Percentiles rank a stretch among this genome's conserved stretches.
These are phyloP conservation scores for Aleurites moluccanus DNA, from an alignment of 441 rosid species.

Conservation along the genomic window DNA sequence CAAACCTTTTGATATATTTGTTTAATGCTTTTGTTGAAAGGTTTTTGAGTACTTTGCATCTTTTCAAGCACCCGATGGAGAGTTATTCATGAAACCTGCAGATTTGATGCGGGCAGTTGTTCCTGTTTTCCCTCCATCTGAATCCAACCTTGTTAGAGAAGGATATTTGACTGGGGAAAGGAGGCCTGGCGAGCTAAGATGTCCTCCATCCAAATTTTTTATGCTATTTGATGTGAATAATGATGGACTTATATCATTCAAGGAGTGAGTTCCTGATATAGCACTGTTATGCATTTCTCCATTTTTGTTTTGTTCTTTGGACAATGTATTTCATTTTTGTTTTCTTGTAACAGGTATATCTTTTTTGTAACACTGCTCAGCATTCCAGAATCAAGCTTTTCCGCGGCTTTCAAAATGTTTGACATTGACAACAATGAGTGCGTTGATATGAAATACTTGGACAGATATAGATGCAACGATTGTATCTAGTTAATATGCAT, in stretches of 20 bases:
- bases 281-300: neutral
- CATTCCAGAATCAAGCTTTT: slow-evolving; percentile 83
- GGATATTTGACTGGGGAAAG: slow-evolving; percentile 92
- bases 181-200: slow-evolving; percentile 73
- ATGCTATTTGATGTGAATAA: slow-evolving; percentile 82
- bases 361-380: slow-evolving; percentile 86
- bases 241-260: slow-evolving; percentile 86
- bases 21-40: slow-evolving; percentile 28
- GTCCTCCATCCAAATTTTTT: slow-evolving; percentile 74
- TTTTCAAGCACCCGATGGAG: slow-evolving; percentile 49
- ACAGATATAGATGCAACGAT: slow-evolving; percentile 8
- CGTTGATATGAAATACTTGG: slow-evolving; percentile 28
- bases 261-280: slow-evolving; percentile 61
- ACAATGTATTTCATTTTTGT: neutral
- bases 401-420: slow-evolving; percentile 89
- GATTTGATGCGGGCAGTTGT: slow-evolving; percentile 89
- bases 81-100: slow-evolving; percentile 72
- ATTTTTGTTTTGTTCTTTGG: neutral
- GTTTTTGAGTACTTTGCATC: slow-evolving; percentile 93
- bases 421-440: slow-evolving; percentile 76
- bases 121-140: slow-evolving; percentile 94
- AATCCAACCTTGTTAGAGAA: slow-evolving; percentile 78
- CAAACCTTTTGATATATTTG: too few relatives aligned
- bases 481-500: slow-evolving; percentile 14
- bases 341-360: slow-evolving; percentile 62